Conservation (phyloP, 768 basidiomycete genomes). For the Lactarius psammicola region DNA sequence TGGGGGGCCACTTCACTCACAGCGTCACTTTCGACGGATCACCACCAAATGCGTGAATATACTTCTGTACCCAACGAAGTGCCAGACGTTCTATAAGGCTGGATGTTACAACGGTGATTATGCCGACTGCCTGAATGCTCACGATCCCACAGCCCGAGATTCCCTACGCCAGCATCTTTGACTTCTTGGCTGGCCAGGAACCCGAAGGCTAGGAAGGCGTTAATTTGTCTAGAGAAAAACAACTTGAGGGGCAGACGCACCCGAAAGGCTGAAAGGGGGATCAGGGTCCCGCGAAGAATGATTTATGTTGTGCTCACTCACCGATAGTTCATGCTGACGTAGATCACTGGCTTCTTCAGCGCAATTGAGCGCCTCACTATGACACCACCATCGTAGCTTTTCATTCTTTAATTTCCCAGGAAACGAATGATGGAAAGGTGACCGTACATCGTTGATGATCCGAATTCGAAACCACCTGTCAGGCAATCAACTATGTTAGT, state of each 20-base stretch:
- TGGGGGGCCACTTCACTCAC: constrained; percentile 36
- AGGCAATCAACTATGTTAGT: background rate
- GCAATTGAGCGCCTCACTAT: constrained; percentile 31
- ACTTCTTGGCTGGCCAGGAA: constrained; percentile 54
- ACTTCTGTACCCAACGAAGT: constrained; percentile 62
- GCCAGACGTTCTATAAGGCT: constrained; percentile 49
- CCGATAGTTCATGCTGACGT: constrained; percentile 34
- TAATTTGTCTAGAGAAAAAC: background rate
- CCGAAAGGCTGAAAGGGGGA: constrained; percentile 10
- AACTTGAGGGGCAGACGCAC: background rate
- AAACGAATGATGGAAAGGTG: too few species aligned
- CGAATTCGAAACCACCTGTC: constrained; percentile 4
- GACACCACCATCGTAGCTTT: constrained; percentile 2
- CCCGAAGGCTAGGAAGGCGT: constrained; percentile 42
- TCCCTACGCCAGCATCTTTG: constrained; percentile 51
- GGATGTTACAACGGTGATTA: background rate
- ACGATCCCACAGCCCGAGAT: constrained; percentile 66
- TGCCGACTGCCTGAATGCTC: constrained; percentile 29
- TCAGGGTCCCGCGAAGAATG: background rate
- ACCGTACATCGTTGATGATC: background rate
- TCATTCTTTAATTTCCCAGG: background rate
- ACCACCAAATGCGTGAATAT: constrained; percentile 62
- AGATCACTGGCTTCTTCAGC: constrained; percentile 30
- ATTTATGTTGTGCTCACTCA: constrained; percentile 4
- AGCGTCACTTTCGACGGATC: constrained; percentile 59